Evolutionary conservation across 805 yeast genomes (phyloP).

Genomic region (Candida peoriensis): DNA sequence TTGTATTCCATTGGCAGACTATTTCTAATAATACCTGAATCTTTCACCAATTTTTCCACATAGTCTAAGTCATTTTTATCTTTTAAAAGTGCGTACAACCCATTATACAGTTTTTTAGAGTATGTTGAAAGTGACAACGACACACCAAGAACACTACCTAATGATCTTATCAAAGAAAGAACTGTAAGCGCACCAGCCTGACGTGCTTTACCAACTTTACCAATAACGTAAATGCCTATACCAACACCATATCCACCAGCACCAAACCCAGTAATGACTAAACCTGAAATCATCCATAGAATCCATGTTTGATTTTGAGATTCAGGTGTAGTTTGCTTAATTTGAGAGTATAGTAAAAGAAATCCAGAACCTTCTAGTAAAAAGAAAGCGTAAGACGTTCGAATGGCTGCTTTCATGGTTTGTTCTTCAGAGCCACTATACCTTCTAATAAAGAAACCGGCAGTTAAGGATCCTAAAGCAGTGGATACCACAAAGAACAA

Average conservation of each 20-base stretch:
- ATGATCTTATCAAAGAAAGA: conserved; percentile 37
- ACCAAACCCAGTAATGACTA: conserved; percentile 31
- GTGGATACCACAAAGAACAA: conserved; percentile 35
- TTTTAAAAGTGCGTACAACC: too few relatives aligned
- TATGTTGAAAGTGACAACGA: conserved; percentile 33
- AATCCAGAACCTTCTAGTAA: conserved; percentile 16
- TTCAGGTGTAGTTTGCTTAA: conserved; percentile 11
- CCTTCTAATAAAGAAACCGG: too few relatives aligned
- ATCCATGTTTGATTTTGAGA: conserved; percentile 14
- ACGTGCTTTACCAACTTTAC: conserved; percentile 34
- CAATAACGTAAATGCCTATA: conserved; percentile 34
- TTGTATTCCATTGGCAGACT: too few relatives aligned
- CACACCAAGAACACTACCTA: conserved; percentile 40
- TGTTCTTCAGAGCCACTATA: too few relatives aligned
- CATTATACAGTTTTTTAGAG: too few relatives aligned
- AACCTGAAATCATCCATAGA: conserved; percentile 23
- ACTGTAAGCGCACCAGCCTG: conserved; percentile 43
- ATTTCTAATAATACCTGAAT: background rate
- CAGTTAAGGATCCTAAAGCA: too few relatives aligned
- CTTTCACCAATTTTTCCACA: background rate
- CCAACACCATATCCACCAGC: conserved; percentile 38
- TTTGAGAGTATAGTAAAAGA: conserved; percentile 6
- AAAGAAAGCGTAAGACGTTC: conserved; percentile 11
- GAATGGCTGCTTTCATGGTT: conserved; percentile 18
- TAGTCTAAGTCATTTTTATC: too few relatives aligned